phyloP scores from a whole-genome alignment of 2,329 filamentous ascomycete species.

The Huntiella omanensis region DNA sequence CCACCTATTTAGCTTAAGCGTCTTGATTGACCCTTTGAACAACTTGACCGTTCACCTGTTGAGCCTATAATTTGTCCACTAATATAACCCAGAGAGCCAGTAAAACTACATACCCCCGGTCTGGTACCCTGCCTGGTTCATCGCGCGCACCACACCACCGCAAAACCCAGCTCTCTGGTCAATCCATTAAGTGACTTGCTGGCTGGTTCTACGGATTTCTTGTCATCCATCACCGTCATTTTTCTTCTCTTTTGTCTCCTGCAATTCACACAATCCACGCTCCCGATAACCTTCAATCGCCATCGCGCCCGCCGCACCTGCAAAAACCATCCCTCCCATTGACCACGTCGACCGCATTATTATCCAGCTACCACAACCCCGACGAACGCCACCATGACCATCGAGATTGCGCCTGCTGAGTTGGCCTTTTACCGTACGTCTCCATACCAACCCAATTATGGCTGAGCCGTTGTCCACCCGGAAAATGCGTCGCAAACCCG shows the following conservation, averaged over 20 bases:
- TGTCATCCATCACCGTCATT: conserved; percentile 2
- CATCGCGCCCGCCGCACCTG: neutral
- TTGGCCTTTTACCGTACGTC: conserved; percentile 79
- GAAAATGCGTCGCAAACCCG: neutral
- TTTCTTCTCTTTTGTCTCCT: neutral
- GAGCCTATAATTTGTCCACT: too few species aligned
- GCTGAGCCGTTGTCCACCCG: conserved; percentile 1
- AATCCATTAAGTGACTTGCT: too few species aligned
- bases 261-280: neutral
- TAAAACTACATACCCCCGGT: too few species aligned
- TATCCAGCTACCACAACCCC: neutral
- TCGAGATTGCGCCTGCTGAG: conserved; percentile 82
- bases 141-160: neutral
- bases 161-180: neutral
- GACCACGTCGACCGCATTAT: neutral
- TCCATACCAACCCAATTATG: conserved; percentile 4
- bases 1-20: too few species aligned
- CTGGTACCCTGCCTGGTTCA: neutral
- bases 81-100: too few species aligned
- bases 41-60: too few species aligned
- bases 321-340: neutral
- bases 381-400: conserved; percentile 50
- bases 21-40: too few species aligned
- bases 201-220: neutral
- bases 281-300: neutral